Evolutionary conservation across 2,329 filamentous ascomycete species (phyloP).

Genomic region (Nothophaeocryptopus gaeumannii): DNA sequence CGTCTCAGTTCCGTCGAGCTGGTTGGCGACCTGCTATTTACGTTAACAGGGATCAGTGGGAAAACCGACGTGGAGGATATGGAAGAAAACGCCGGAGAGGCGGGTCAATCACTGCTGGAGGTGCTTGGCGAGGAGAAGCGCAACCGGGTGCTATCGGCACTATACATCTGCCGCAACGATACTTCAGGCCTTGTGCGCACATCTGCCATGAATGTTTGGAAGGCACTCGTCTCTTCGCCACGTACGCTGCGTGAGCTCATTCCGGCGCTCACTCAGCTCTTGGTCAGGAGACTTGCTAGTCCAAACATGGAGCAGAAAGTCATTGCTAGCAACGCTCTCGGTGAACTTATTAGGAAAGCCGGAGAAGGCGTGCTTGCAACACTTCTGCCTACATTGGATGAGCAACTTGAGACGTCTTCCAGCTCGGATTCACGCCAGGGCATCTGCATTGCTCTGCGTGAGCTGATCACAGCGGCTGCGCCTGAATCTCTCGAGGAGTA

Average conservation of each 20-base stretch:
- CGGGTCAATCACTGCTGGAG: conserved; percentile 88
- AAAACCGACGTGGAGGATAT: conserved; percentile 74
- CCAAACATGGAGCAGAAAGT: conserved; percentile 98
- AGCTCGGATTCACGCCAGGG: conserved; percentile 94
- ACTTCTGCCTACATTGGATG: conserved; percentile 85
- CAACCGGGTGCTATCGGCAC: conserved; percentile 92
- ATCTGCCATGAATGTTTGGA: conserved; percentile 92
- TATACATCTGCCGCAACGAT: conserved; percentile 97
- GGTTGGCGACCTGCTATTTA: conserved; percentile 94
- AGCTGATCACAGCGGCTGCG: conserved; percentile 86
- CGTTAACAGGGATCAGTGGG: conserved; percentile 87
- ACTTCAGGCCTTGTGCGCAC: conserved; percentile 87
- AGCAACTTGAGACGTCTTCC: conserved; percentile 80
- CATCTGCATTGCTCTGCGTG: conserved; percentile 92
- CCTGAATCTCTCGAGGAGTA: conserved; percentile 88
- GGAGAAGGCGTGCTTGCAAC: conserved; percentile 89
- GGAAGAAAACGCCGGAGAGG: conserved; percentile 78
- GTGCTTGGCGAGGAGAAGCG: conserved; percentile 93
- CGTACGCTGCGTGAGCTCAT: conserved; percentile 92
- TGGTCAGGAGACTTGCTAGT: conserved; percentile 90
- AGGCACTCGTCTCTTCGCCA: conserved; percentile 88
- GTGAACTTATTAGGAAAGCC: conserved; percentile 94
- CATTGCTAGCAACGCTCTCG: conserved; percentile 94
- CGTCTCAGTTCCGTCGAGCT: conserved; percentile 97
- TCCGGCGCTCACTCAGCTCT: conserved; percentile 88